These are phyloP conservation scores for Phytomonas sp. DNA, from an alignment of 208 protist species.

Conservation along the genomic window DNA sequence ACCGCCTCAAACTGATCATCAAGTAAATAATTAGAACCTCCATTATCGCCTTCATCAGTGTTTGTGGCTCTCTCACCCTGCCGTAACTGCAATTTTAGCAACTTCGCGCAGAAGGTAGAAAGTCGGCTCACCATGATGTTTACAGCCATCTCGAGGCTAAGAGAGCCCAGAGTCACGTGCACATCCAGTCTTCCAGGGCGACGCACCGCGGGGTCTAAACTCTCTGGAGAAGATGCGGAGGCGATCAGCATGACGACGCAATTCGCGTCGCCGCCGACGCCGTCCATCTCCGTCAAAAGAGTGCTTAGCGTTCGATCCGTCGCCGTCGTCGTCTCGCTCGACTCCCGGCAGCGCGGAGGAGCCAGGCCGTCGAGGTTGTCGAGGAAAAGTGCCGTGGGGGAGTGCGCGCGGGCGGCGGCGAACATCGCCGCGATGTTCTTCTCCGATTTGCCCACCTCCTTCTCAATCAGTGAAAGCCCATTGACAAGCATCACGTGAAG, in stretches of 20 bases:
- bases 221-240: slow-evolving; percentile 41
- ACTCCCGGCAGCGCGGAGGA: slow-evolving; percentile 41
- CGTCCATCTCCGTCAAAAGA: slow-evolving; percentile 91
- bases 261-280: slow-evolving; percentile 25
- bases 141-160: not conserved
- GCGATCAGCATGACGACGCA: slow-evolving; percentile 75
- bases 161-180: slow-evolving; percentile 39
- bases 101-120: not conserved
- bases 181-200: slow-evolving; percentile 84
- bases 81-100: not conserved
- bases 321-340: slow-evolving; percentile 26
- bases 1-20: not conserved
- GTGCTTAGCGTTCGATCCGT: slow-evolving; percentile 84
- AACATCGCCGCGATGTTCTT: slow-evolving; percentile 85
- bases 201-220: slow-evolving; percentile 78
- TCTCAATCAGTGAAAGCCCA: slow-evolving; percentile 70
- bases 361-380: slow-evolving; percentile 91
- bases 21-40: not conserved
- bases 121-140: not conserved
- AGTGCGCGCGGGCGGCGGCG: slow-evolving; percentile 40
- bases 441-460: slow-evolving; percentile 84
- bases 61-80: not conserved
- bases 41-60: not conserved
- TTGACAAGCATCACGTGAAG: slow-evolving; percentile 67
- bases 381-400: slow-evolving; percentile 82